A percentile compares a stretch with the other conserved stretches of the same genome.
Conservation (phyloP, 192 early-diverging fungal genomes). For the Backusella australiensis region DNA sequence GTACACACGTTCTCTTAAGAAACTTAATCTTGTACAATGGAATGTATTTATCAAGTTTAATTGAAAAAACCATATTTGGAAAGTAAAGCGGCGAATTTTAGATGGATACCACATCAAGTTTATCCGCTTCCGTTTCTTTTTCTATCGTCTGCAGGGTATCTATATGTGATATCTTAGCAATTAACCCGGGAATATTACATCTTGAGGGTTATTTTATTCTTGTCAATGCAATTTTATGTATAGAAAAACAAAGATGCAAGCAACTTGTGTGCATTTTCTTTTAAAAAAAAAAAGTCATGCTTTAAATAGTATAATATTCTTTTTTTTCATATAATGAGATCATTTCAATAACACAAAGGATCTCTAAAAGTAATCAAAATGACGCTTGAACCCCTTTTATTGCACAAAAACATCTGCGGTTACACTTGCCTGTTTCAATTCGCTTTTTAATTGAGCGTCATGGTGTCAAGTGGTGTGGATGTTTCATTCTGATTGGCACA, state of each 20-base stretch:
- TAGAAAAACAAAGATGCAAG: not conserved
- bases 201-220: not conserved
- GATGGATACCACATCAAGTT: not conserved
- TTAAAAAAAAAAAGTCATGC: not conserved
- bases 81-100: not conserved
- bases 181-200: not conserved
- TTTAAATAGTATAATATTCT: conserved; percentile 2
- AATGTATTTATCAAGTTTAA: not conserved
- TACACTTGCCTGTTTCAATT: conserved; percentile 5
- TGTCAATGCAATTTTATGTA: not conserved
- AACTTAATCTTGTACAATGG: not conserved
- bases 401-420: not conserved
- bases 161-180: not conserved
- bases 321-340: conserved; percentile 2
- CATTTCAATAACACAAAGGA: not conserved
- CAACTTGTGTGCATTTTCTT: not conserved
- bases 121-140: not conserved
- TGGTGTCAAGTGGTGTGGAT: conserved; percentile 2
- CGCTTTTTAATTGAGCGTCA: not conserved
- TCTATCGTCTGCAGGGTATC: not conserved
- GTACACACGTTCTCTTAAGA: not conserved
- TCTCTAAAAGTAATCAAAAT: not conserved
- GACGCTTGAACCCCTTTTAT: not conserved
- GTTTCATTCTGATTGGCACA: not conserved
- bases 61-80: not conserved